phyloP scores from a whole-genome alignment of 2,329 filamentous ascomycete genomes.

The Hypoxylon sp. region DNA sequence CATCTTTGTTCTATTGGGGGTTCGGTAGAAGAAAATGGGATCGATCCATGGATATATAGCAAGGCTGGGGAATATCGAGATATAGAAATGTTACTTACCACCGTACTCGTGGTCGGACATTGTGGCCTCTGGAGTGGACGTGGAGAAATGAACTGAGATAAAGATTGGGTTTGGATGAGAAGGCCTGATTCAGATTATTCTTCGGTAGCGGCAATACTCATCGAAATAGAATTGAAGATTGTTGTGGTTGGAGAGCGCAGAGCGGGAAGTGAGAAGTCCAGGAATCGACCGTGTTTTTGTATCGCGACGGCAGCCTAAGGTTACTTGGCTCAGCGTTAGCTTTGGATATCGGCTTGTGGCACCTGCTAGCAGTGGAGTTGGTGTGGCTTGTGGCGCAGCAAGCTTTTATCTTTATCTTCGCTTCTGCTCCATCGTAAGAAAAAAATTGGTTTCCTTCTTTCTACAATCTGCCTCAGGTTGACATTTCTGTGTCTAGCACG shows the following conservation, averaged over 20 bases:
- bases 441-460: slow-evolving; percentile 8
- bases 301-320: slow-evolving; percentile 15
- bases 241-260: not conserved
- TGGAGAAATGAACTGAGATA: not conserved
- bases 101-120: slow-evolving; percentile 75
- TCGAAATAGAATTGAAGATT: not conserved
- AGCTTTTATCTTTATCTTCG: slow-evolving; percentile 4
- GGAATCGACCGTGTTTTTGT: slow-evolving; percentile 28
- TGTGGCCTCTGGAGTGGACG: slow-evolving; percentile 29
- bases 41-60: not conserved
- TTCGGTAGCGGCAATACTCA: not conserved
- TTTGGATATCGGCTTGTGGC: not conserved
- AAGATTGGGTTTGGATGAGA: not conserved
- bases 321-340: too few relatives aligned
- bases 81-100: slow-evolving; percentile 54
- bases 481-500: not conserved
- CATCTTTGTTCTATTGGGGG: not conserved
- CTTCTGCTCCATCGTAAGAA: not conserved
- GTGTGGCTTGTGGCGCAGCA: slow-evolving; percentile 11
- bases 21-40: not conserved
- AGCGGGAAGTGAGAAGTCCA: slow-evolving; percentile 11
- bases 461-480: not conserved
- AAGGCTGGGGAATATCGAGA: not conserved
- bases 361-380: slow-evolving; percentile 1
- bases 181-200: not conserved